A percentile compares a stretch with the other conserved stretches of the same genome.
Conservation (phyloP, 768 basidiomycete genomes). For the Inosperma sp. region DNA sequence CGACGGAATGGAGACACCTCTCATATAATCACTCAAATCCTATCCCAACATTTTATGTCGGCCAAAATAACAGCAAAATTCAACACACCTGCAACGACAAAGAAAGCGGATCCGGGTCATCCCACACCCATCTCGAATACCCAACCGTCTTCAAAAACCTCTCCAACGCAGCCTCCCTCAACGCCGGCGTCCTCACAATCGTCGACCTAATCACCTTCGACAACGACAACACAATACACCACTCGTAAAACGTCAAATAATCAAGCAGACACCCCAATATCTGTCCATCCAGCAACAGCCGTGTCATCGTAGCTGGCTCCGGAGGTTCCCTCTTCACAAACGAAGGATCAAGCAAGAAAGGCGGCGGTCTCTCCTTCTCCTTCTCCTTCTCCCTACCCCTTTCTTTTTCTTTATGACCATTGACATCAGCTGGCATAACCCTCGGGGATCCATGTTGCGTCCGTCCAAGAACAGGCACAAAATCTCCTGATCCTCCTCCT, state of each 20-base stretch:
- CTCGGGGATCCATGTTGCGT: no score
- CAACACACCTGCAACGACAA: conserved; percentile 57
- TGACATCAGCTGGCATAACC: no score
- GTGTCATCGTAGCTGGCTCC: conserved; percentile 33
- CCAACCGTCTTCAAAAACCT: conserved; percentile 68
- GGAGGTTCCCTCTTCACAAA: conserved; percentile 7
- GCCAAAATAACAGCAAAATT: not conserved
- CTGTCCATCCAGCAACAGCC: conserved; percentile 49
- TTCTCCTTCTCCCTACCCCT: conserved; percentile 20
- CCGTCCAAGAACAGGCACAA: no score
- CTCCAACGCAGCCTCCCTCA: conserved; percentile 65
- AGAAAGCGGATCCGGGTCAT: conserved; percentile 59
- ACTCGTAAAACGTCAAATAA: conserved; percentile 68
- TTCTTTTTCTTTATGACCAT: no score
- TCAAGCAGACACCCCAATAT: conserved; percentile 53
- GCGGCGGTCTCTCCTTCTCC: conserved; percentile 18
- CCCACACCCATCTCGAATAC: conserved; percentile 63
- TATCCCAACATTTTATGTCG: conserved; percentile 23
- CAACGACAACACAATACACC: conserved; percentile 55
- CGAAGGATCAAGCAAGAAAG: conserved; percentile 3
- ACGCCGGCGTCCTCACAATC: conserved; percentile 44
- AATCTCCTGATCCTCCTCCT: no score
- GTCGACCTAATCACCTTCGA: conserved; percentile 49
- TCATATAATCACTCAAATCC: conserved; percentile 79
- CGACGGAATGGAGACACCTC: conserved; percentile 69